A percentile compares a stretch with the other conserved stretches of the same genome.
phyloP scores from a whole-genome alignment of 2,329 filamentous ascomycete species.

The Pyrenochaeta sp. region DNA sequence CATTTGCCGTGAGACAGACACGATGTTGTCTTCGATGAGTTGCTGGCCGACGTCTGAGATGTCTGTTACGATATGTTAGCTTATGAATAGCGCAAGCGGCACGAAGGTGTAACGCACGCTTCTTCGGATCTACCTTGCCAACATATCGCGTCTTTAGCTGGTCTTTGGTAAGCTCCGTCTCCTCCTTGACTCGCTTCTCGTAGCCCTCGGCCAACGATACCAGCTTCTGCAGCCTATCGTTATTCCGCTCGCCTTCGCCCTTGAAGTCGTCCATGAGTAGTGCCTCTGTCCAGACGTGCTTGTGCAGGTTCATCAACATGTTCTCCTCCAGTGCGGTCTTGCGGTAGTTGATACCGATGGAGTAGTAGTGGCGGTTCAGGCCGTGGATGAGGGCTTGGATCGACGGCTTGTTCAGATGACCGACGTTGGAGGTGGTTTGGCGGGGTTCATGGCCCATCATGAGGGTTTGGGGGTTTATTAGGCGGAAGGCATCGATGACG shows the following conservation, averaged over 20 bases:
- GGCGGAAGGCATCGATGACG: slow-evolving; percentile 97
- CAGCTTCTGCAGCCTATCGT: slow-evolving; percentile 84
- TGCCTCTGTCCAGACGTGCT: slow-evolving; percentile 99
- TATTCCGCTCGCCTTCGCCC: slow-evolving; percentile 82
- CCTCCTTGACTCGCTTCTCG: slow-evolving; percentile 98
- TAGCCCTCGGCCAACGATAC: slow-evolving; percentile 93
- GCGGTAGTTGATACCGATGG: slow-evolving; percentile 96
- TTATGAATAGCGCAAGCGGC: neutral
- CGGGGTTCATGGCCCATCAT: slow-evolving; percentile 98
- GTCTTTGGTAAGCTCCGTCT: slow-evolving; percentile 95
- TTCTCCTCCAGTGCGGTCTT: slow-evolving; percentile 98
- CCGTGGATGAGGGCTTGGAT: slow-evolving; percentile 99
- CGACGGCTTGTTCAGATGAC: slow-evolving; percentile 98
- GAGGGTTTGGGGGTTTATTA: slow-evolving; percentile 96
- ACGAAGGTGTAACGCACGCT: slow-evolving; percentile 65
- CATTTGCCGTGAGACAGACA: slow-evolving; percentile 97
- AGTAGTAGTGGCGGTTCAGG: slow-evolving; percentile 98
- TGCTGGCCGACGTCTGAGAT: slow-evolving; percentile 95
- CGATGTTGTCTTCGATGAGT: slow-evolving; percentile 99
- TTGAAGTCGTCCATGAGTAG: slow-evolving; percentile 97
- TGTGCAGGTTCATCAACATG: slow-evolving; percentile 99
- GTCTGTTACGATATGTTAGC: slow-evolving; percentile 58
- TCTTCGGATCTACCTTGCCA: slow-evolving; percentile 98
- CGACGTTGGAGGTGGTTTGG: slow-evolving; percentile 96
- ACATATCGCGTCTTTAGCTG: slow-evolving; percentile 99